Percentiles rank a stretch among this genome's conserved stretches.
Conservation (phyloP, 2,329 filamentous ascomycete species). For the Cladosporium velox region DNA sequence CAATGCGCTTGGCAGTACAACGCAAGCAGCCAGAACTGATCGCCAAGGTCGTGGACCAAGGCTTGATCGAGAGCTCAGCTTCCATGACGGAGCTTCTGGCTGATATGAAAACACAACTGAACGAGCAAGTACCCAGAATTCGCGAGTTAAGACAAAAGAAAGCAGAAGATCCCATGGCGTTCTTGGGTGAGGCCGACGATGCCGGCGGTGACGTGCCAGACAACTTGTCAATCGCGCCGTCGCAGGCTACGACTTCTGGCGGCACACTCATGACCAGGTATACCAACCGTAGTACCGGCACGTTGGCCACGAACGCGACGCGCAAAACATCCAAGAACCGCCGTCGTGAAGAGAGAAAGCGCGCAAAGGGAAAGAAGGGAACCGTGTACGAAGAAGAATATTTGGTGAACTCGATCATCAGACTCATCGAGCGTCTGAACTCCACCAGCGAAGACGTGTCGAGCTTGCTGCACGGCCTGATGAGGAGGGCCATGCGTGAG, state of each 20-base stretch:
- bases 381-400: constrained; percentile 99
- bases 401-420: constrained; percentile 80
- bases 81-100: constrained; percentile 87
- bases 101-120: constrained; percentile 84
- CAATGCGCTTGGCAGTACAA: constrained; percentile 73
- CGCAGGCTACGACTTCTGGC: constrained; percentile 72
- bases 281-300: constrained; percentile 71
- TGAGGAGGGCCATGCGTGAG: constrained; percentile 83
- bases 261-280: constrained; percentile 89
- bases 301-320: constrained; percentile 70
- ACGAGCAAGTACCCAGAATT: constrained; percentile 82
- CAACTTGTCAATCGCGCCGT: constrained; percentile 87
- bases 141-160: constrained; percentile 80
- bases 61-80: constrained; percentile 77
- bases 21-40: constrained; percentile 65
- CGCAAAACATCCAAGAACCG: constrained; percentile 86
- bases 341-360: constrained; percentile 88
- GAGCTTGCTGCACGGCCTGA: constrained; percentile 72
- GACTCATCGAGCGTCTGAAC: constrained; percentile 82
- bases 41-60: constrained; percentile 68
- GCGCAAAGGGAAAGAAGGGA: constrained; percentile 90
- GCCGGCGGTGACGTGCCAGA: constrained; percentile 75
- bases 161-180: constrained; percentile 78
- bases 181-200: constrained; percentile 63
- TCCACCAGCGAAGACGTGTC: constrained; percentile 70